These are phyloP conservation scores for Exophiala alcalophila DNA, from an alignment of 2,329 filamentous ascomycete genomes.

Conservation along the genomic window DNA sequence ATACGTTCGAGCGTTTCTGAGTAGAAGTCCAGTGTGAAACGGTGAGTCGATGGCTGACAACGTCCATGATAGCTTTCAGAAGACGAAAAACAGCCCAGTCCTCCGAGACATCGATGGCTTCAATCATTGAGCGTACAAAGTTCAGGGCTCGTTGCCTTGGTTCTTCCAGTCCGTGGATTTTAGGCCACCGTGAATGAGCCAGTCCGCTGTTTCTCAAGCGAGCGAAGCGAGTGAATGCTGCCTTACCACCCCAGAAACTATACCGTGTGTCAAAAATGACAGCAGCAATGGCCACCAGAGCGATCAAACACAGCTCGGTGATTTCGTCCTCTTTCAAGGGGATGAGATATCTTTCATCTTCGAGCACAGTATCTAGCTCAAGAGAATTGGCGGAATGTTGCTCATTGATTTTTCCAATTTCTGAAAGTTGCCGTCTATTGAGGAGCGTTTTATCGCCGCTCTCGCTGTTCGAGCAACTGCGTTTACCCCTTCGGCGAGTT, in stretches of 20 bases:
- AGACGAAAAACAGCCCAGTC: slow-evolving; percentile 25
- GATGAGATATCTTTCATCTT: slow-evolving; percentile 2
- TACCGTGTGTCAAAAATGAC: slow-evolving; percentile 6
- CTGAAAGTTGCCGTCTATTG: slow-evolving; percentile 5
- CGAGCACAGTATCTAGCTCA: neutral
- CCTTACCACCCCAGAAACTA: slow-evolving; percentile 7
- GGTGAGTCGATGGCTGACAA: slow-evolving; percentile 24
- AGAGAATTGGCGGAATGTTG: neutral
- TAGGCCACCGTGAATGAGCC: slow-evolving; percentile 19
- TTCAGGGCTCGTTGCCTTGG: neutral
- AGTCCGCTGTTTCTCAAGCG: slow-evolving; percentile 15
- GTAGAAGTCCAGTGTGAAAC: slow-evolving; percentile 16
- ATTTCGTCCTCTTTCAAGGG: slow-evolving; percentile 18
- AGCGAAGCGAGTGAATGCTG: slow-evolving; percentile 12
- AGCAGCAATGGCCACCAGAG: slow-evolving; percentile 16
- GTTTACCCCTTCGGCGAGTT: slow-evolving; percentile 6
- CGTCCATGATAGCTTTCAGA: slow-evolving; percentile 20
- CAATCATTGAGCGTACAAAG: slow-evolving; percentile 13
- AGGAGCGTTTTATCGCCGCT: slow-evolving; percentile 2
- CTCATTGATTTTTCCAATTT: neutral
- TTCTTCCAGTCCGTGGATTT: neutral
- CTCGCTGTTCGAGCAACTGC: slow-evolving; percentile 10
- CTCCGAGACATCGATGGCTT: slow-evolving; percentile 20
- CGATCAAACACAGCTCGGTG: slow-evolving; percentile 20
- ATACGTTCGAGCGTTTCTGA: slow-evolving; percentile 3